Base-by-base conservation (phyloP, 805 yeast genomes). In the Myxozyma lipomycoides region DNA sequence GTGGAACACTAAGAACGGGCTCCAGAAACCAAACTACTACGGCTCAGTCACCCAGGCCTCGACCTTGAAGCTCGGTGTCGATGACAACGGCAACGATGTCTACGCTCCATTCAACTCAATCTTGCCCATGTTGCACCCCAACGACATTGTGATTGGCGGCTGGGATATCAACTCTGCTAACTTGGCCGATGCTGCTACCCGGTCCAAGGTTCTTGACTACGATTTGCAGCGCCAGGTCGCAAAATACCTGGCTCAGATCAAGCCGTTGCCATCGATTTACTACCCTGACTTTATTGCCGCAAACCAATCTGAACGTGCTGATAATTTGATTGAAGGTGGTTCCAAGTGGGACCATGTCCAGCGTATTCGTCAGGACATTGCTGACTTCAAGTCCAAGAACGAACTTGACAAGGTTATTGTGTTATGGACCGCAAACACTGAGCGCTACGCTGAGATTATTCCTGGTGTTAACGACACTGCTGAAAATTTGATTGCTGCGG, bases 401-500 rank as follows among this genome's bases (percentile, higher is more conserved):
- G 68, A 71, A 35, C 80, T 90, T 64, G 97, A 90, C 70, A 85
- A 84, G 67, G 95, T 91, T 49, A 81, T 90, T 65, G 86, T 91
- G 42, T 76, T 90, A 65, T 90, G 98, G 98, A 89, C 96, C 40
- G 98, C 98, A 49, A 91, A 90, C 73, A 90, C 98, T 49, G 98
- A 90, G 74, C 82, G 97, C 67, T 89, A 84, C 68, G 80, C 95
- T 40, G 90, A 85, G 37, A 65, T 91, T 39, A 70, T 82, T 40
- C 73, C 75, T 3, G 93, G 95, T 52, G 87, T 91, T 58, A 89
- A 90, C 66, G 97, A 90, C 69, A 86, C 91, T 24, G 82, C 88
- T 46, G 95, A 85, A 36, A 85, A 86, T 70, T 73, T 90, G 65
- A 60, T 90, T 60, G 70, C 75, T 45, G 67, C 96, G 18, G 81